Evolutionary conservation across 768 basidiomycete species (phyloP).

Genomic region (Boletus reticulatus): DNA sequence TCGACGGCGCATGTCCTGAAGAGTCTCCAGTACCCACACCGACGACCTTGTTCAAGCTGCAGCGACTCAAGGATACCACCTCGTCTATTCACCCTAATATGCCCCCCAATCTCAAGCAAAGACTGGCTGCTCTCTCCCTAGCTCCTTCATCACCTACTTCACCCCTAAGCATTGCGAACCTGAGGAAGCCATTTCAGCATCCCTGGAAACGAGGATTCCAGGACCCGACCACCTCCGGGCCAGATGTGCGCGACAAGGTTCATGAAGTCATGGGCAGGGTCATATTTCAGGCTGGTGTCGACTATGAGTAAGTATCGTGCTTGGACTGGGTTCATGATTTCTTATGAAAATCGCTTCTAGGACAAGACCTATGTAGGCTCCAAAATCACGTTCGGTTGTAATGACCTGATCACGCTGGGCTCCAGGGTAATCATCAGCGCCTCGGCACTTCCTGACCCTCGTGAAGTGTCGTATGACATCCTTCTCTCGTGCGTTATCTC

Average conservation of each 20-base stretch:
- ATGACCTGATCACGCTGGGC: conserved; percentile 7
- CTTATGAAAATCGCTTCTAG: conserved; percentile 37
- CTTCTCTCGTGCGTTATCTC: conserved; percentile 59
- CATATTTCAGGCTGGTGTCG: conserved; percentile 88
- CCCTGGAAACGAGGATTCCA: conserved; percentile 49
- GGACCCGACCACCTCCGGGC: conserved; percentile 22
- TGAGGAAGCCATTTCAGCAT: conserved; percentile 44
- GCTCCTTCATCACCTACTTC: conserved; percentile 50
- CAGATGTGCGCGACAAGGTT: conserved; percentile 41
- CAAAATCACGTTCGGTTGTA: not conserved
- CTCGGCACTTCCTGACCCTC: conserved; percentile 79
- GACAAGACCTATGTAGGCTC: conserved; percentile 80
- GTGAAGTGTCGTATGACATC: conserved; percentile 71
- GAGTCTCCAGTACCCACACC: not conserved
- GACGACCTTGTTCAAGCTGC: not conserved
- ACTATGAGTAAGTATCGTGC: conserved; percentile 68
- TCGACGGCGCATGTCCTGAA: conserved; percentile 14
- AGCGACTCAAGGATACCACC: not conserved
- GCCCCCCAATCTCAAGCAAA: conserved; percentile 57
- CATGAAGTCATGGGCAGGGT: conserved; percentile 67
- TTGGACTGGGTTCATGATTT: not conserved
- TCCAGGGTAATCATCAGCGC: conserved; percentile 82
- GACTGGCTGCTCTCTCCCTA: conserved; percentile 60
- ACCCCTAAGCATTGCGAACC: conserved; percentile 21
- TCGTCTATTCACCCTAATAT: conserved; percentile 5